Evolutionary conservation across 1,284 basidiomycete species (phyloP), one percentile per base, ranked within the genome.

Genomic region (Agroathelia rolfsii): DNA sequence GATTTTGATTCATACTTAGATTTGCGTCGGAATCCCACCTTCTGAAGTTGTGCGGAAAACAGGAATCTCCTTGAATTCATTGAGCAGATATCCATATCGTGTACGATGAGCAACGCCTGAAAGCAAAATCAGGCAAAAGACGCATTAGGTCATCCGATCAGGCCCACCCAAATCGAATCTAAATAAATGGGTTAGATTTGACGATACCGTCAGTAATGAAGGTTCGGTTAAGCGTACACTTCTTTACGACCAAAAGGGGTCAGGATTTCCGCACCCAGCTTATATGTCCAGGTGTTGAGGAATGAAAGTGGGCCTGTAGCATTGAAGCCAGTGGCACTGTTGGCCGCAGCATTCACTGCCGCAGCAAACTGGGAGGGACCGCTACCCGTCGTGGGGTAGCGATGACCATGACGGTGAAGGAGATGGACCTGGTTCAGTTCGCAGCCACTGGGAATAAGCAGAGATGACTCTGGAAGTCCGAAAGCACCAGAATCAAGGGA

Each of bases 1-100:
- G n/a, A n/a, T n/a, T n/a, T n/a, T n/a, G n/a, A n/a, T n/a, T n/a
- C n/a, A 3, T 35, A 20, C 13, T 11, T 1, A 35, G 32, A 6
- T 19, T 17, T 18, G 24, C 3, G 1, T 12, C 11, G 32, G 2
- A 17, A 17, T 10, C 40, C 30, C 25, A 65, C 64, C 58, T 54
- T 70, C 54, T 2, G 67, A 68, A 3, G 66, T 75, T 0, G 76
- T 77, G 12, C 78, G 66, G 49, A 74, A 74, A 6, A 80, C 72
- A 24, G 72, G 69, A 12, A 72, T 53, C 15, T 59, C 51, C 10
- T 47, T 54, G 45, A 74, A 69, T 25, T 57, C 61, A 41, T 75
- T 70, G 14, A 78, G 51, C 5, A 78, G 52, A 14, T 61, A 51
- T 35, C 74, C 76, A 44, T 77, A 80, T 49, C 72, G 66, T 13